Conservation (phyloP, 306 rosid genomes). For the Luffa aegyptiaca region DNA sequence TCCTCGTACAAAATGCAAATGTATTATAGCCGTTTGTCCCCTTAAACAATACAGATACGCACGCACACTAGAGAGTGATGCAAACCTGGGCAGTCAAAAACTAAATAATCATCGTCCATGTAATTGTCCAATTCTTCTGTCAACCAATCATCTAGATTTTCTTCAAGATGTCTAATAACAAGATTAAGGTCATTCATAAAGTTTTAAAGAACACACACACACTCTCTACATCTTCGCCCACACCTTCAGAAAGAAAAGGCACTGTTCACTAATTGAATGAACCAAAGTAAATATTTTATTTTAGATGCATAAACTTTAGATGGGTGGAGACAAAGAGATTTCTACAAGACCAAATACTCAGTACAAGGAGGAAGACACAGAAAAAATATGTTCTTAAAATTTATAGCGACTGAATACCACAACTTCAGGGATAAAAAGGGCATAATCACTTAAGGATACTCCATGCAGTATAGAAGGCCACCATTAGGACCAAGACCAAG, state of each 20-base stretch:
- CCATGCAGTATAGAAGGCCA: slow-evolving; percentile 93
- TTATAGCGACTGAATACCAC: neutral
- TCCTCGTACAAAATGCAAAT: neutral
- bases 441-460: slow-evolving; percentile 60
- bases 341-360: neutral
- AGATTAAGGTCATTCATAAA: slow-evolving; percentile 34
- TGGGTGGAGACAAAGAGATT: neutral
- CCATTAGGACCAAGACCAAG: slow-evolving; percentile 96
- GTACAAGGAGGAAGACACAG: neutral
- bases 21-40: neutral
- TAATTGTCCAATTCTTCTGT: slow-evolving; percentile 68
- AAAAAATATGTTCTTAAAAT: neutral
- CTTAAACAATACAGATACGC: neutral
- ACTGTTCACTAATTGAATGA: neutral
- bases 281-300: neutral
- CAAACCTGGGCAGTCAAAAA: slow-evolving; percentile 94
- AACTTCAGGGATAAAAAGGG: neutral
- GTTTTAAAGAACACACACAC: neutral
- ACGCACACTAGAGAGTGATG: neutral
- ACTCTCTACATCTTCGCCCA: neutral
- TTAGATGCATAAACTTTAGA: too few species aligned
- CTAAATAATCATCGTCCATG: slow-evolving; percentile 81
- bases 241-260: neutral
- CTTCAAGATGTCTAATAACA: slow-evolving; percentile 70
- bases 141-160: slow-evolving; percentile 75